Evolutionary conservation across 805 yeast species (phyloP), one percentile per base, ranked within the genome.

Genomic region (Candida pseudoglaebosa): DNA sequence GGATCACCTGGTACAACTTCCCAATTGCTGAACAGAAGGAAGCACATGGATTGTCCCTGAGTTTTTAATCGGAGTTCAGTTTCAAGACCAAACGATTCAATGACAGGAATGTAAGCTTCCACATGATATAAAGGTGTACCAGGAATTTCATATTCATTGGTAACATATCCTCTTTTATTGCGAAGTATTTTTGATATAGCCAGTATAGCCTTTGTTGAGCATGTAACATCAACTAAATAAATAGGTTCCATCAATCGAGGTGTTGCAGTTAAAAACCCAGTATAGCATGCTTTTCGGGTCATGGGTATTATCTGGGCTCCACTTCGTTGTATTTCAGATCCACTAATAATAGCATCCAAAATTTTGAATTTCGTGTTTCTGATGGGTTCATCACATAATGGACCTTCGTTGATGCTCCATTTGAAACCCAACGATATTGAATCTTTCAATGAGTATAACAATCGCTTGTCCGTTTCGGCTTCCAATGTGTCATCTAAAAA

Each of bases 1-100:
- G 97, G 98, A 62, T 91, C 88, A 0, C 99, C 99, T 2, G 96
- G 95, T 1, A 86, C 95, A 2, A 68, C 59, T 15, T 75, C 73
- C 95, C 96, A 93, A 40, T 71, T 73, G 40, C 72, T 71, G 58
- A 86, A 87, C 34, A 73, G 73, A 44, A 83, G 55, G 34, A 77
- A 77, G 33, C 88, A 77, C 69, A 78, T 71, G 0, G 93, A 90
- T 49, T 77, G 82, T 4, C 96, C 96, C 45, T 78, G 80, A 0
- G 95, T 80, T 9, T 80, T 75, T 9, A 87, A 59, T 45, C 96
- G 62, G 22, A 93, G 62, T 56, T 93, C 99, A 0, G 95, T 79
- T 53, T 87, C 96, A 34, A 93, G 70, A 0, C 98, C 99, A 38
- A 83, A 67, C 2, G 96, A 83, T 46, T 93, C 99, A 34, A 93